Evolutionary conservation across 441 rosid genomes (phyloP), one percentile per base, ranked within the genome.

Genomic region (Flueggea neowawraea): DNA sequence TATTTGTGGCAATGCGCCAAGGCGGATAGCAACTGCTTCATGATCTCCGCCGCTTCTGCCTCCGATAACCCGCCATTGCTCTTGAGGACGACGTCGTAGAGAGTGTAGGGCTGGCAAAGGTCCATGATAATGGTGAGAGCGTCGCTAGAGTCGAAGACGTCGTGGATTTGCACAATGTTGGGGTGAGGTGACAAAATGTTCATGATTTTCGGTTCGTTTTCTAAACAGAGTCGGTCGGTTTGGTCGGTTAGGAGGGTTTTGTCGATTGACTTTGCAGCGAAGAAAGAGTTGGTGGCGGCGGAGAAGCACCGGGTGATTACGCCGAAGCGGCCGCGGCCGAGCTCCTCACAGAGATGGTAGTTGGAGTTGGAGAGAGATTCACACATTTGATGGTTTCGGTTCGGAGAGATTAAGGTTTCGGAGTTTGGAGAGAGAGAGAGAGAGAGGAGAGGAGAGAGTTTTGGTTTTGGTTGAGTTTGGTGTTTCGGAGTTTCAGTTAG

Each of bases 241-340:
- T 84, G 69, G 70, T 89, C 96, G n/a, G 76, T 10, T 5, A 92
- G 87, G 43, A 67, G 79, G 53, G 68, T 52, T 52, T 88, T 89
- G 61, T 87, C 82, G 61, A 89, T 74, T 66, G 74, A 77, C 65
- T 92, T 92, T 76, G 84, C 78, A 16, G 98, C 98, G 77, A 75
- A 89, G 71, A 78, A 83, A 11, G 71, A 57, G 75, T 72, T 69
- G 0, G 79, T 73, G 32, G 55, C 44, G 1, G 86, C 81, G 2
- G 82, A 89, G 72, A 86, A 84, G 53, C 91, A 84, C 15, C 98
- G 93, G 16, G 59, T 71, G 74, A 92, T 76, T 11, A 75, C 80
- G 58, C 98, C 98, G 74, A 89, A 92, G 16, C 93, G 76, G 9
- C 98, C 98, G 3, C 96, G 73, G 33, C 95, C 98, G 75, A 92